These are phyloP conservation scores for Triangularia verruculosa DNA, from an alignment of 2,329 filamentous ascomycete genomes.

Conservation along the genomic window DNA sequence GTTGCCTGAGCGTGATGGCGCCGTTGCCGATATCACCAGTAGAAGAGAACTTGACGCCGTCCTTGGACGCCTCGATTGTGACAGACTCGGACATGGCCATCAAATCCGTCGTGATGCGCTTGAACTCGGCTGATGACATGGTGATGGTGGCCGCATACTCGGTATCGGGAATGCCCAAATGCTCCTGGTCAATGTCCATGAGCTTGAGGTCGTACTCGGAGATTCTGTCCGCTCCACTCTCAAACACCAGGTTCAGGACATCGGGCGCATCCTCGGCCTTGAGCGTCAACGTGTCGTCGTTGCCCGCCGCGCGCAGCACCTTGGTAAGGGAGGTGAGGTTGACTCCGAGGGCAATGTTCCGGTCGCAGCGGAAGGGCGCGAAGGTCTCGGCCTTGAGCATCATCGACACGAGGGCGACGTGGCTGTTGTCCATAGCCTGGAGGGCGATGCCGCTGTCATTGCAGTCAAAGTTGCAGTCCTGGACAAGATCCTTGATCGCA, in stretches of 20 bases:
- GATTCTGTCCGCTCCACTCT: conserved; percentile 82
- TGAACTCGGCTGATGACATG: conserved; percentile 88
- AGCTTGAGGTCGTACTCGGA: conserved; percentile 99
- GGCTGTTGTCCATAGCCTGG: conserved; percentile 99
- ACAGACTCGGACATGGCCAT: conserved; percentile 94
- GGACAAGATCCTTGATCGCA: conserved; percentile 97
- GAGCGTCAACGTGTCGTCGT: conserved; percentile 90
- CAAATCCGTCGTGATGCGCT: conserved; percentile 90
- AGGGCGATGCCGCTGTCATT: conserved; percentile 98
- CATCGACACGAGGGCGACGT: conserved; percentile 98
- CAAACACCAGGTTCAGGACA: conserved; percentile 91
- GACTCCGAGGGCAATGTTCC: conserved; percentile 96
- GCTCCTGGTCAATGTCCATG: conserved; percentile 99
- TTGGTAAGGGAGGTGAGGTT: conserved; percentile 97
- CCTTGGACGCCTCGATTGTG: conserved; percentile 92
- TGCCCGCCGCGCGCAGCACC: conserved; percentile 90
- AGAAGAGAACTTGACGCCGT: conserved; percentile 93
- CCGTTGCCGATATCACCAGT: conserved; percentile 95
- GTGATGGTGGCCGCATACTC: conserved; percentile 90
- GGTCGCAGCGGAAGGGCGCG: conserved; percentile 94
- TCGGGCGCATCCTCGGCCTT: conserved; percentile 98
- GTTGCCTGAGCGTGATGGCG: conserved; percentile 84
- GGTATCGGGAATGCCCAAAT: conserved; percentile 97
- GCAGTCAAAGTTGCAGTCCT: conserved; percentile 99
- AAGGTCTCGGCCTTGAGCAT: conserved; percentile 95